Evolutionary conservation across 768 basidiomycete genomes (phyloP).

Genomic region (Cystofilobasidium capitatum): DNA sequence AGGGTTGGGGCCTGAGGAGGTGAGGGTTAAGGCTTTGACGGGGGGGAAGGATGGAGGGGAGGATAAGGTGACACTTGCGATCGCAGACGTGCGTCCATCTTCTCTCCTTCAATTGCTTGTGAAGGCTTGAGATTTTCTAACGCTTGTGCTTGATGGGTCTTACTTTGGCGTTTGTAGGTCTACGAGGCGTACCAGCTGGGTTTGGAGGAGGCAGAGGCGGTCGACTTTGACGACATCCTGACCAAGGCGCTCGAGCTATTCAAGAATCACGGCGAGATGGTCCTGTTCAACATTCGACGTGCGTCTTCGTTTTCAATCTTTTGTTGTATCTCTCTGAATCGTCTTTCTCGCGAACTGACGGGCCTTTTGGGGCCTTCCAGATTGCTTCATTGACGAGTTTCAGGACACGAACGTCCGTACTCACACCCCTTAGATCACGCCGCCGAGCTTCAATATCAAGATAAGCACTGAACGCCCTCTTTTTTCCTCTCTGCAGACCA

Average conservation of each 20-base stretch:
- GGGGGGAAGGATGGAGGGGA: constrained; percentile 31
- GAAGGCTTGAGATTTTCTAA: neutral
- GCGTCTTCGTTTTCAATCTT: too few species aligned
- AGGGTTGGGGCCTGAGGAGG: constrained; percentile 49
- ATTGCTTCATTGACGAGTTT: constrained; percentile 64
- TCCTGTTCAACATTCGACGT: constrained; percentile 34
- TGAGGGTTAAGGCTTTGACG: constrained; percentile 30
- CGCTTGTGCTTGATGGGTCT: too few species aligned
- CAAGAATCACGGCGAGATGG: constrained; percentile 50
- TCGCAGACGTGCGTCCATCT: constrained; percentile 34
- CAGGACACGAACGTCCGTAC: constrained; percentile 72
- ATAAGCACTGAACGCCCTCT: too few species aligned
- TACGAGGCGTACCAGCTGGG: constrained; percentile 60
- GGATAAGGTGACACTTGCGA: constrained; percentile 33
- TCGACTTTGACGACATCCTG: constrained; percentile 83
- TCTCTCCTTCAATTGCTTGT: too few species aligned
- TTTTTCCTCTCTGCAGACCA: neutral
- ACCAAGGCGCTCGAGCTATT: constrained; percentile 41
- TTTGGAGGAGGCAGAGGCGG: constrained; percentile 54
- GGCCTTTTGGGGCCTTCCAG: neutral
- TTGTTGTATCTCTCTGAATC: neutral
- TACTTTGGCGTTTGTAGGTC: too few species aligned
- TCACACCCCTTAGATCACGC: constrained; percentile 43
- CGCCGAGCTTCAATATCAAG: too few species aligned
- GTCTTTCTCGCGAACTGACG: too few species aligned